phyloP scores from a whole-genome alignment of 768 basidiomycete species.

The Mycena alexandri region DNA sequence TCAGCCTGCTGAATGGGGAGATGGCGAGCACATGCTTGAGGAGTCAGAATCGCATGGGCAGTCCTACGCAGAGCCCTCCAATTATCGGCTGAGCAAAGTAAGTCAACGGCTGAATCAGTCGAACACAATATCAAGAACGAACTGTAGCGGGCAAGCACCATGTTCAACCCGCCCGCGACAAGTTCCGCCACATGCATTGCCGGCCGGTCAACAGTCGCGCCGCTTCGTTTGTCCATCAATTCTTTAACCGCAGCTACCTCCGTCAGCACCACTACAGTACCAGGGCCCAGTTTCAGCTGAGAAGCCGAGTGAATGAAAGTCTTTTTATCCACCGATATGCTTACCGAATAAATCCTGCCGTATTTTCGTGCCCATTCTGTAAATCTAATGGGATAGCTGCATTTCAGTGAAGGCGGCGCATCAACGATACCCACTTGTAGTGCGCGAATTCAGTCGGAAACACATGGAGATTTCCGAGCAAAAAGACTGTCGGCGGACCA shows the following conservation, averaged over 20 bases:
- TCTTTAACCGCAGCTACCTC: conserved; percentile 41
- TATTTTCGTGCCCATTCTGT: conserved; percentile 46
- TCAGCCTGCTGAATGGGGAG: conserved; percentile 39
- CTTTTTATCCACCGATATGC: neutral
- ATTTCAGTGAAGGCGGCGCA: neutral
- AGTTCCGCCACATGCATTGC: conserved; percentile 37
- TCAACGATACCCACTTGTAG: conserved; percentile 18
- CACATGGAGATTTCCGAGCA: conserved; percentile 35
- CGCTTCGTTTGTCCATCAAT: conserved; percentile 45
- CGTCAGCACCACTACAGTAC: conserved; percentile 43
- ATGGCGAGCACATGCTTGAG: conserved; percentile 38
- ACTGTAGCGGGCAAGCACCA: conserved; percentile 35
- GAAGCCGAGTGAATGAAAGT: neutral
- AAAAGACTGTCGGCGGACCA: conserved; percentile 30
- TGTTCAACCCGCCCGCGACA: conserved; percentile 38
- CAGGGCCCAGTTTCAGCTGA: conserved; percentile 39
- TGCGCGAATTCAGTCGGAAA: conserved; percentile 31
- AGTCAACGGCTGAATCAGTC: neutral
- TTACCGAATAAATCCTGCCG: conserved; percentile 45
- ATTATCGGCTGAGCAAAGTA: neutral
- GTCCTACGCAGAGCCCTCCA: conserved; percentile 37
- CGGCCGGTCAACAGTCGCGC: conserved; percentile 43
- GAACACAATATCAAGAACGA: conserved; percentile 1
- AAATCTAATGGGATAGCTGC: conserved; percentile 33
- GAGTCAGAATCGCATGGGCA: conserved; percentile 37